Base-by-base conservation (phyloP, 768 basidiomycete species). In the Boletellus emodensis region DNA sequence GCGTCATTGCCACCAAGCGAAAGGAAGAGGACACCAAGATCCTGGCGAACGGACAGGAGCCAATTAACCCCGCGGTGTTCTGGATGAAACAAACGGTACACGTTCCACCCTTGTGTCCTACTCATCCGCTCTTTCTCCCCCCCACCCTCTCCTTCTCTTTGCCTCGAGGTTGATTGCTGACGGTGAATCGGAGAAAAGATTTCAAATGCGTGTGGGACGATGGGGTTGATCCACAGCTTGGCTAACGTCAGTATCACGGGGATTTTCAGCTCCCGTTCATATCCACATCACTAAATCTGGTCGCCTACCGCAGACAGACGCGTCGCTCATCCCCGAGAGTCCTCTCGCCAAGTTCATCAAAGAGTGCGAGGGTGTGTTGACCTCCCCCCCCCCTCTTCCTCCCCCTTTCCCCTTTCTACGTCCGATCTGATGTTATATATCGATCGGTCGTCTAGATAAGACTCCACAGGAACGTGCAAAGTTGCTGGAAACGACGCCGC, bases 61-160 rank as follows among this genome's bases (percentile, higher is more conserved):
- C 70, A 0, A 61, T 89, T 4, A 83, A 90, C 58, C 77, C 80
- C 6, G 81, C 80, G 0, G 70, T 95, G 5, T 72, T 94, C 58
- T 96, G 83, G 79, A 90, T 95, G 72, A 92, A 91, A 66, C 94
- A 96, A 66, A 95, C 88, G 45, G 92, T 90, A 49, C 20, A 26
- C 24, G 24, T 26, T 4, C 24, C 24, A 26, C 24, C 24, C 24
- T 26, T 26, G 1, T 26, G 4, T 4, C 4, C 24, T 5, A 7
- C 24, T 26, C 24, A 26, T 7, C 24, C 30, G 77, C 62, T 11
- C 37, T 28, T 40, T 3, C 13, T 40, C 26, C 2, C 20, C 7
- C 17, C 15, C n/a, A n/a, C n/a, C 26, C n/a, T 3, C n/a, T 8
- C 28, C 41, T 38, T 36, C 28, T 5, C 18, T 18, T 46, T 12